These are phyloP conservation scores for Paecilomyces variotii DNA, from an alignment of 2,329 filamentous ascomycete genomes.

Conservation along the genomic window DNA sequence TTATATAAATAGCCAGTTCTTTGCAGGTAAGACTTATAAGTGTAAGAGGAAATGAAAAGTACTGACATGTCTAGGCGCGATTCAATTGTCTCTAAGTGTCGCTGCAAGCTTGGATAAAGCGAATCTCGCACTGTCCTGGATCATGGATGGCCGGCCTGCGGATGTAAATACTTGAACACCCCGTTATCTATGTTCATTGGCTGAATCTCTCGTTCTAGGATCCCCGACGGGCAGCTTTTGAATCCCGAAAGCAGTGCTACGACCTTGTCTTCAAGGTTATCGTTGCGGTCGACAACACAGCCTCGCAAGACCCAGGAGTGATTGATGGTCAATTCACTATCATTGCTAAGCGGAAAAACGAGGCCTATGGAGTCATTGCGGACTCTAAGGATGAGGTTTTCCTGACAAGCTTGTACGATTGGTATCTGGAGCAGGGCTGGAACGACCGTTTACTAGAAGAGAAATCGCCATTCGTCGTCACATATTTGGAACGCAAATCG, in stretches of 20 bases:
- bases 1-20: conserved; percentile 78
- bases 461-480: conserved; percentile 75
- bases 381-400: conserved; percentile 87
- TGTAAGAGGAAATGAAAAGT: conserved; percentile 4
- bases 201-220: conserved; percentile 43
- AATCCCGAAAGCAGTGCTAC: conserved; percentile 71
- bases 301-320: conserved; percentile 59
- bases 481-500: conserved; percentile 73
- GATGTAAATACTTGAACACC: conserved; percentile 30
- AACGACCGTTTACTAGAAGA: conserved; percentile 78
- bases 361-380: conserved; percentile 88
- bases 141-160: conserved; percentile 70
- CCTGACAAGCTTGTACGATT: conserved; percentile 93
- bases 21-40: conserved; percentile 51
- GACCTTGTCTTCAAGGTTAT: conserved; percentile 79
- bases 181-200: neutral
- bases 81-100: conserved; percentile 75
- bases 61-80: conserved; percentile 51
- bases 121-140: conserved; percentile 75
- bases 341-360: conserved; percentile 67
- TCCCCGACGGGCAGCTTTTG: conserved; percentile 58
- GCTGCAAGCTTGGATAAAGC: conserved; percentile 80
- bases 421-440: conserved; percentile 84
- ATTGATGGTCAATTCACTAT: conserved; percentile 72
- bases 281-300: conserved; percentile 64